A percentile compares a stretch with the other conserved stretches of the same genome.
phyloP scores from a whole-genome alignment of 2,329 filamentous ascomycete species.

The Diaporthe caulivora region DNA sequence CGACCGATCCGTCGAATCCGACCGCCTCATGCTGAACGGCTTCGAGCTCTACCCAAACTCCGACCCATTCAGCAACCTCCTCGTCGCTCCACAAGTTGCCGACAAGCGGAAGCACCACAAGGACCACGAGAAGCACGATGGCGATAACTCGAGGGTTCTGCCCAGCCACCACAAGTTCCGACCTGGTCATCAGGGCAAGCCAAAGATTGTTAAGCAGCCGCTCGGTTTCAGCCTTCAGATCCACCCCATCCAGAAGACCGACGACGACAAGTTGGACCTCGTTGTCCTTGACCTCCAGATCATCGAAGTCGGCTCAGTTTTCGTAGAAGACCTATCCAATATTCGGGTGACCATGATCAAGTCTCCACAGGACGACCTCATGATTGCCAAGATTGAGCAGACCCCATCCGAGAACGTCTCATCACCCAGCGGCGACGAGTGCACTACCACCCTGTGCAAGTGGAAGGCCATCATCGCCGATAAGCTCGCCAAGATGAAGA shows the following conservation, averaged over 20 bases:
- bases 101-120: slow-evolving; percentile 48
- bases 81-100: slow-evolving; percentile 61
- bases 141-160: slow-evolving; percentile 40
- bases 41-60: slow-evolving; percentile 70
- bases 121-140: slow-evolving; percentile 36
- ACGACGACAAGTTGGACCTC: slow-evolving; percentile 64
- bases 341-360: slow-evolving; percentile 74
- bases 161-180: slow-evolving; percentile 41
- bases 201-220: slow-evolving; percentile 45
- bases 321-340: slow-evolving; percentile 65
- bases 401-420: slow-evolving; percentile 46
- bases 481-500: slow-evolving; percentile 53
- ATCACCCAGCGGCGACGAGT: slow-evolving; percentile 49
- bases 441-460: slow-evolving; percentile 65
- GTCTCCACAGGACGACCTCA: slow-evolving; percentile 65
- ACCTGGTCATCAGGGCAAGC: slow-evolving; percentile 39
- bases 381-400: slow-evolving; percentile 64
- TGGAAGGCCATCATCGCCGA: slow-evolving; percentile 64
- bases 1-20: slow-evolving; percentile 56
- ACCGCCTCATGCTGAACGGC: slow-evolving; percentile 69
- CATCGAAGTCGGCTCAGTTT: slow-evolving; percentile 68
- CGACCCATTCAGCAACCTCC: slow-evolving; percentile 57
- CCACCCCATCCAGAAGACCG: slow-evolving; percentile 59
- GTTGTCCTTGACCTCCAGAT: slow-evolving; percentile 69
- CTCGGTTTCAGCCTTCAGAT: slow-evolving; percentile 65